Evolutionary conservation across 805 yeast species (phyloP), one percentile per base, ranked within the genome.

Genomic region (Deakozyma indianensis): DNA sequence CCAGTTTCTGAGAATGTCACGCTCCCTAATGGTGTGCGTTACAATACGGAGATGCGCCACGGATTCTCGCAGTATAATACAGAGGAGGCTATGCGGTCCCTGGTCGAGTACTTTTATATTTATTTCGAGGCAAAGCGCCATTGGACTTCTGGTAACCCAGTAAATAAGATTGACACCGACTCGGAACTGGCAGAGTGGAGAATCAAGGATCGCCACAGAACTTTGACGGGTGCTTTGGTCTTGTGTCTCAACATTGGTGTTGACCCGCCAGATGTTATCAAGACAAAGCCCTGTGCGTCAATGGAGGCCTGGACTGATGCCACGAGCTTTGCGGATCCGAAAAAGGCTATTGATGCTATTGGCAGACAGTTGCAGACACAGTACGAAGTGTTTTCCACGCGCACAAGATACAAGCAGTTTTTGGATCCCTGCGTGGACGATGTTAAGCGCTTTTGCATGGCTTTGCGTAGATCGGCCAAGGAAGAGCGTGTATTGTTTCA

Each of bases 401-500:
- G 95, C 51, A 86, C 96, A 1, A 74, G 94, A 43, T 88, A 87
- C 61, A 92, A 88, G 60, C 95, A 84, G 58, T 79, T 85, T 41
- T 66, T 92, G 47, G 97, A 92, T 60, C 97, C 97, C 1, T 83
- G 88, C 45, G 96, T 88, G 20, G 98, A 92, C 58, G 98, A 92
- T 57, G 81, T 87, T 35, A 90, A 90, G 58, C 70, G 96, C 43
- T 83, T 88, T 53, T 88, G 96, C 60, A 82, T 85, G 53, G 83
- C 94, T 0, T 66, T 92, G 48, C 70, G 98, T 53, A 71, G 96
- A 46, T 82, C 83, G 47, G 94, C 96, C 2, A 85, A 88, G 57
- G 96, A 90, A 50, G 97, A 90, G 59, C 71, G 98, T 48, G 83
- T 90, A 7, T 61, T 92, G 45, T 90, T 92, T 61, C 97, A 92